phyloP scores from a whole-genome alignment of 257 asterid genomes.

The Nicotiana otophora region DNA sequence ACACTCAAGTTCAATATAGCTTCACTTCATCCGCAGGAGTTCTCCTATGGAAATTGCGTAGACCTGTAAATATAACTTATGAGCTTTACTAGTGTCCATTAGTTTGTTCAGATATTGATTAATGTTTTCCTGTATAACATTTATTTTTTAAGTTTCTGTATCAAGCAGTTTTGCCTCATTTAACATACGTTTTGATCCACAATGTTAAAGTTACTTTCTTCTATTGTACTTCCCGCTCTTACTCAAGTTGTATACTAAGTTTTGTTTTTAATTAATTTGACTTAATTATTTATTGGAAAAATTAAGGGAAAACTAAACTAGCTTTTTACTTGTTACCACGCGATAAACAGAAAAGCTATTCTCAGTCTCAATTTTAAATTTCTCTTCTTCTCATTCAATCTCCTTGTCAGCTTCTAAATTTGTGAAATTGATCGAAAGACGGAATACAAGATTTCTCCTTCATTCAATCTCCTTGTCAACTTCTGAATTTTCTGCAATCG shows the following conservation, averaged over 20 bases:
- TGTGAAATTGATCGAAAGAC: no score
- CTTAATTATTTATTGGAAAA: neutral
- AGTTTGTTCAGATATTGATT: neutral
- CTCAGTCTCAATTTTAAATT: no score
- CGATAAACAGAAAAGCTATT: neutral
- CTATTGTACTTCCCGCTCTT: neutral
- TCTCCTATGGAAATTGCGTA: neutral
- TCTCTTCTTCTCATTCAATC: no score
- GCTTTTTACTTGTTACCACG: neutral
- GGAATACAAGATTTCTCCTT: no score
- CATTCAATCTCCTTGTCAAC: no score
- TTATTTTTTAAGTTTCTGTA: neutral
- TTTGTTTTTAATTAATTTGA: neutral
- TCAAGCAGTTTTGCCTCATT: neutral
- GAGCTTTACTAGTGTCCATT: neutral
- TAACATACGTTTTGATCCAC: neutral
- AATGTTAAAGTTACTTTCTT: neutral
- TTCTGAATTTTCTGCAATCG: no score
- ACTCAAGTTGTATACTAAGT: neutral
- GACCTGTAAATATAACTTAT: constrained; percentile 3
- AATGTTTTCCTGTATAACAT: neutral
- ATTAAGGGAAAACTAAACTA: neutral
- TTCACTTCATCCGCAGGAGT: constrained; percentile 6
- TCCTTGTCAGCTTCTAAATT: no score
- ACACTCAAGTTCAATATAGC: constrained; percentile 17